Evolutionary conservation across 441 rosid genomes (phyloP).

Genomic region (Syzygium malaccense): DNA sequence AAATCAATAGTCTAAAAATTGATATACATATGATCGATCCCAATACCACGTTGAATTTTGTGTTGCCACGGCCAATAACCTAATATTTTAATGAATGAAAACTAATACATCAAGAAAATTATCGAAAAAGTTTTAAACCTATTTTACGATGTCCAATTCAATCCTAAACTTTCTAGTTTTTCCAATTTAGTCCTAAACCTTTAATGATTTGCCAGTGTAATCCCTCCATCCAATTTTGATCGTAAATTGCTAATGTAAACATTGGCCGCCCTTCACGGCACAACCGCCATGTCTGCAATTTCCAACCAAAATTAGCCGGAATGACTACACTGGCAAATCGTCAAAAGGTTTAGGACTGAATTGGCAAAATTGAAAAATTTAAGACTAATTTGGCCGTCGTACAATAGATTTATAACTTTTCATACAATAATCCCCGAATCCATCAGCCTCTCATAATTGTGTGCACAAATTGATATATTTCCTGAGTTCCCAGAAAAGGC

Average conservation of each 20-base stretch:
- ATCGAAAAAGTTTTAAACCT: neutral
- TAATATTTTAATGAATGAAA: neutral
- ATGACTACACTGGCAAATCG: neutral
- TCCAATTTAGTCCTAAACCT: neutral
- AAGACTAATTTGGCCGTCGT: neutral
- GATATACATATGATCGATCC: neutral
- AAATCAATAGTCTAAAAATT: neutral
- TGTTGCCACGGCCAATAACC: neutral
- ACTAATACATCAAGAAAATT: neutral
- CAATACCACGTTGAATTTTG: neutral
- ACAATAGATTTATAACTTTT: neutral
- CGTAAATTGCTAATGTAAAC: neutral
- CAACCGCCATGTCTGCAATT: fast-evolving
- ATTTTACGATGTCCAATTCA: neutral
- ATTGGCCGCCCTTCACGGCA: neutral
- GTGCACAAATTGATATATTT: neutral
- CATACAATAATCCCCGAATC: neutral
- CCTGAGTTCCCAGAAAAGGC: neutral
- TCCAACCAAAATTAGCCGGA: neutral
- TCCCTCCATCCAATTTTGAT: neutral
- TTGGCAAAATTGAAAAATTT: neutral
- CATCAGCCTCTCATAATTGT: neutral
- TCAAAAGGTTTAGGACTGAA: neutral
- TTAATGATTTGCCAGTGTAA: neutral
- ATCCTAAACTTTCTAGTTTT: neutral